Evolutionary conservation across 768 basidiomycete genomes (phyloP), one percentile per base, ranked within the genome.

Genomic region (Termitomyces sp.): DNA sequence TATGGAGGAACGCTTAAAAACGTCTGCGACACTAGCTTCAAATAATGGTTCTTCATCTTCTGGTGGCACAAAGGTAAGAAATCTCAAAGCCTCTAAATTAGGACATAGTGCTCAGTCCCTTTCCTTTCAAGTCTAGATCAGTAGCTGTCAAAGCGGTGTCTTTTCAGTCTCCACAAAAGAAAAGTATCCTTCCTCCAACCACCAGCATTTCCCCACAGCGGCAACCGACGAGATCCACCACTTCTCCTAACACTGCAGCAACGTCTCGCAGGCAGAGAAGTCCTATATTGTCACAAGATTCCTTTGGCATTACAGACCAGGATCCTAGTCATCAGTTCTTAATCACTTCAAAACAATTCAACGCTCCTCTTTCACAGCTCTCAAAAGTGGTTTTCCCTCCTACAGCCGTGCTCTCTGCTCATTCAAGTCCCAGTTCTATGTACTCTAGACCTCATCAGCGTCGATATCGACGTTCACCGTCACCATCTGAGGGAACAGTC

Each of bases 311-410:
- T 35, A 58, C 75, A n/a, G 73, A 77, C 1, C 73, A 75, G 37
- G 77, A 84, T 55, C 75, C 74, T 9, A 75, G 76, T 28, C 71
- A 75, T 51, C 68, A 65, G 26, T 79, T 75, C 58, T 58, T 85
- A 5, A 74, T 78, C 14, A 65, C 67, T 15, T 68, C 77, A 3
- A 79, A 77, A 58, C 72, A 77, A 49, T 84, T 88, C 50, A 65
- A 77, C 42, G 68, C 82, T 19, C 87, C 87, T 51, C 68, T 88
- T 45, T 79, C 80, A 30, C 78, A 84, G 59, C 72, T 85, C 71
- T 50, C 71, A 65, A 58, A 54, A 46, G 58, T 59, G 21, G 42
- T 56, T 42, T 24, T 50, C 14, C 19, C 57, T 42, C 28, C 53
- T 30, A 37, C 38, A 44, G 30, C 45, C 34, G 46, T 46, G 9